A percentile compares a stretch with the other conserved stretches of the same genome.
Evolutionary conservation across 495 filamentous ascomycete genomes (phyloP).

Genomic region (Tuber melanosporum): DNA sequence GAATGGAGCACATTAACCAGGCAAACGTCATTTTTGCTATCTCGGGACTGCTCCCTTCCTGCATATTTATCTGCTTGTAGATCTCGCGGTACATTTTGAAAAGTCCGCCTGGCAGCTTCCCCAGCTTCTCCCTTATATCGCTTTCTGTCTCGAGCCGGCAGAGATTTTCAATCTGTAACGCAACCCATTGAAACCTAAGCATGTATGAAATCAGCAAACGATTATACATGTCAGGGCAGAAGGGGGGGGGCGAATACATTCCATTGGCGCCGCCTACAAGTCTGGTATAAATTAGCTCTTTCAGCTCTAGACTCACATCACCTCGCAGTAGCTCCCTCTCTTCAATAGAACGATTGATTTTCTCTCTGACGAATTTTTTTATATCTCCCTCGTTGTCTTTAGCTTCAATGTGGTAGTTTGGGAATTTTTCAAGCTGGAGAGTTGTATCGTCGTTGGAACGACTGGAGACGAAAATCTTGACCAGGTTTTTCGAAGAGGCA

Average conservation of each 20-base stretch:
- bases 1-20: slow-evolving; percentile 19
- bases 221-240: neutral
- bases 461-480: slow-evolving; percentile 35
- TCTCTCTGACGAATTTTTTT: slow-evolving; percentile 16
- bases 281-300: slow-evolving; percentile 7
- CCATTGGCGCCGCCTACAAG: slow-evolving; percentile 15
- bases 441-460: slow-evolving; percentile 24
- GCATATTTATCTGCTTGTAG: slow-evolving; percentile 2
- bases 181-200: slow-evolving; percentile 25
- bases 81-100: slow-evolving; percentile 13
- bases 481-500: neutral
- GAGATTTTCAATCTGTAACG: slow-evolving; percentile 23
- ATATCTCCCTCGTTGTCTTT: slow-evolving; percentile 26
- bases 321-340: slow-evolving; percentile 8
- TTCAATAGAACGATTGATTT: slow-evolving; percentile 15
- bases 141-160: neutral
- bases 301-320: neutral
- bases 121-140: slow-evolving; percentile 8
- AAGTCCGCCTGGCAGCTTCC: slow-evolving; percentile 6
- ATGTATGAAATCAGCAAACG: slow-evolving; percentile 2
- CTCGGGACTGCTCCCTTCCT: neutral
- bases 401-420: slow-evolving; percentile 19
- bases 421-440: slow-evolving; percentile 7
- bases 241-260: slow-evolving; percentile 11
- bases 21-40: slow-evolving; percentile 10